Evolutionary conservation across 495 filamentous ascomycete genomes (phyloP).

Genomic region (Friedmanniomyces endolithicus): DNA sequence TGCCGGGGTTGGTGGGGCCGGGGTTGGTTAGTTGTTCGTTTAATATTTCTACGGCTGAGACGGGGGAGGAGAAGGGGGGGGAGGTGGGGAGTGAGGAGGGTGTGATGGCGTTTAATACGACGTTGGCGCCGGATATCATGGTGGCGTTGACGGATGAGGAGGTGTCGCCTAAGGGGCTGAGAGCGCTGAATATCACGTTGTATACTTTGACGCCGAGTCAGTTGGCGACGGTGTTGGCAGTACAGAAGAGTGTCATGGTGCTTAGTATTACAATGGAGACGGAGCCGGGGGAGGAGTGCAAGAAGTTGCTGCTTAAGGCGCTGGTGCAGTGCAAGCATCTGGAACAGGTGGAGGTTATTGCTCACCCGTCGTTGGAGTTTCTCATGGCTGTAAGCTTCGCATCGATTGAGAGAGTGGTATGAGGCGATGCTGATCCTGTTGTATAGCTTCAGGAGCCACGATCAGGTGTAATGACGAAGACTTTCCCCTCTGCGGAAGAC

Average conservation of each 20-base stretch:
- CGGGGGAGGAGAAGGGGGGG: constrained; percentile 15
- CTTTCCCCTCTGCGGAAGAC: constrained; percentile 18
- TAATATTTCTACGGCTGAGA: constrained; percentile 21
- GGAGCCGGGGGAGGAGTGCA: constrained; percentile 16
- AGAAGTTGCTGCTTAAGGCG: constrained; percentile 18
- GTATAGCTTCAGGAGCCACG: constrained; percentile 19
- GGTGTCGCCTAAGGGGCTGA: constrained; percentile 18
- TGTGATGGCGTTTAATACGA: constrained; percentile 21
- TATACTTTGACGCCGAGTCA: constrained; percentile 19
- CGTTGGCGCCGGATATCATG: constrained; percentile 6
- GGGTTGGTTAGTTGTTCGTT: constrained; percentile 23
- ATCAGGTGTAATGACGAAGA: constrained; percentile 8
- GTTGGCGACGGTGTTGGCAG: constrained; percentile 17
- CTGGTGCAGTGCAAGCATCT: constrained; percentile 14
- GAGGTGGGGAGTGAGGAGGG: constrained; percentile 21
- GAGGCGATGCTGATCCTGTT: not conserved
- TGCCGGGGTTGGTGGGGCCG: constrained; percentile 21
- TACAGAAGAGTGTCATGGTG: constrained; percentile 21
- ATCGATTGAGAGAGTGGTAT: not conserved
- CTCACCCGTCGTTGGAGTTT: constrained; percentile 20
- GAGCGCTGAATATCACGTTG: constrained; percentile 23
- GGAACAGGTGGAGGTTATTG: constrained; percentile 26
- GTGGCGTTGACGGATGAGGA: constrained; percentile 19
- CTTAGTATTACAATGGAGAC: constrained; percentile 21
- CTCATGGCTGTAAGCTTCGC: constrained; percentile 19